Evolutionary conservation across 164 flowering plant genomes (phyloP).

Genomic region (Vitis rotundifolia): DNA sequence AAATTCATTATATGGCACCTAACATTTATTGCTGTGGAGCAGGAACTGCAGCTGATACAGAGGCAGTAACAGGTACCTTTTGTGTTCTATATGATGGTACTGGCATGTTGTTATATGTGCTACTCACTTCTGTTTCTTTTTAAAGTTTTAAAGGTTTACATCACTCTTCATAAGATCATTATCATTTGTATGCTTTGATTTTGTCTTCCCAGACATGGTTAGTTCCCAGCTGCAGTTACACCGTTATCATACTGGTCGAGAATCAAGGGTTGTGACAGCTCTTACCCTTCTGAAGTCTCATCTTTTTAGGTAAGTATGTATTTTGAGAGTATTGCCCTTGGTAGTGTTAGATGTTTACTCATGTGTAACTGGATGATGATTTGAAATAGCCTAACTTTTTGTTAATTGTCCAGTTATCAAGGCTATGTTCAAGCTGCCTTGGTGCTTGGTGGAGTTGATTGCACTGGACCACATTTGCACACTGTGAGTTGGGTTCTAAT

Average conservation of each 20-base stretch:
- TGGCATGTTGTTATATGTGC: neutral
- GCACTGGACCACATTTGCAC: constrained; percentile 95
- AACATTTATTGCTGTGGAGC: constrained; percentile 97
- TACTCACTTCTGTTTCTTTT: neutral
- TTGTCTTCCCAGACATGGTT: no score
- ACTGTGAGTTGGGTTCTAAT: constrained; percentile 50
- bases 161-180: neutral
- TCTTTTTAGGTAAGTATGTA: constrained; percentile 67
- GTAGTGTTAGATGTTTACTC: neutral
- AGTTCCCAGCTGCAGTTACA: constrained; percentile 55
- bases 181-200: no score
- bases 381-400: neutral
- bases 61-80: constrained; percentile 86
- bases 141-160: neutral
- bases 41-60: constrained; percentile 97
- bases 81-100: neutral
- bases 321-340: neutral
- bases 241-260: constrained; percentile 86
- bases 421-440: constrained; percentile 92
- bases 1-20: constrained; percentile 98
- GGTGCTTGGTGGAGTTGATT: constrained; percentile 98
- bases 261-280: constrained; percentile 90
- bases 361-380: neutral
- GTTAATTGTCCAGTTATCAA: constrained; percentile 58
- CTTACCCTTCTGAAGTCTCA: constrained; percentile 83